phyloP scores from a whole-genome alignment of 2,329 filamentous ascomycete species.

The Alternaria ventricosa region DNA sequence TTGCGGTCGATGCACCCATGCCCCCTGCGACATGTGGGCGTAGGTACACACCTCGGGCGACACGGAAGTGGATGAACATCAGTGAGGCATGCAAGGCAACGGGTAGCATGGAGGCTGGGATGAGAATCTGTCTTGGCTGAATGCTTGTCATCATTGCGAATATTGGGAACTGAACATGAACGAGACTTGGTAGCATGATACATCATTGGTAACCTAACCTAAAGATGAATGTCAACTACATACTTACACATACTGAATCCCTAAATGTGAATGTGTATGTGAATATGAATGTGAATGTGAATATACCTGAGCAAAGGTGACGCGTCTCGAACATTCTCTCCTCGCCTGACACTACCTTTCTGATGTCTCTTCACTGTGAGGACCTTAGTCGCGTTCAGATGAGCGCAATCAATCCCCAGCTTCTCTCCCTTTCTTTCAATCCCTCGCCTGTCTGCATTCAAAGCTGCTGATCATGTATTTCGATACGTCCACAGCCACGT shows the following conservation, averaged over 20 bases:
- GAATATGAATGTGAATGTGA: neutral
- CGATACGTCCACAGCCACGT: neutral
- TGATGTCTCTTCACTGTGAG: neutral
- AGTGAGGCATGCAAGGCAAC: neutral
- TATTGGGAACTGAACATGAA: neutral
- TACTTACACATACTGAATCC: neutral
- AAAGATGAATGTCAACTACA: neutral
- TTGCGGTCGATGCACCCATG: too few relatives aligned
- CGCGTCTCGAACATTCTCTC: neutral
- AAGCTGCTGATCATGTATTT: rapidly evolving
- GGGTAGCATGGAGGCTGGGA: neutral
- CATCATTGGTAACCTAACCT: neutral
- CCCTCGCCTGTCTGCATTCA: rapidly evolving
- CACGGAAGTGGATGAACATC: neutral
- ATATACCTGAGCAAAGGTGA: neutral
- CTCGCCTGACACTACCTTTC: neutral
- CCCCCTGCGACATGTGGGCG: too few relatives aligned
- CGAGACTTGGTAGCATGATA: neutral
- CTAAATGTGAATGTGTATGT: neutral
- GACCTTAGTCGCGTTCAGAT: neutral
- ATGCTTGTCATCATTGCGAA: neutral
- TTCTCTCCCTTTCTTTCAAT: rapidly evolving
- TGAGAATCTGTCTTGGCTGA: neutral
- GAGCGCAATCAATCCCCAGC: rapidly evolving
- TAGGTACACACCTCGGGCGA: neutral